Percentiles rank a stretch among this genome's conserved stretches.
phyloP scores from a whole-genome alignment of 805 yeast species.

The Maudiozyma pseudohumilis region DNA sequence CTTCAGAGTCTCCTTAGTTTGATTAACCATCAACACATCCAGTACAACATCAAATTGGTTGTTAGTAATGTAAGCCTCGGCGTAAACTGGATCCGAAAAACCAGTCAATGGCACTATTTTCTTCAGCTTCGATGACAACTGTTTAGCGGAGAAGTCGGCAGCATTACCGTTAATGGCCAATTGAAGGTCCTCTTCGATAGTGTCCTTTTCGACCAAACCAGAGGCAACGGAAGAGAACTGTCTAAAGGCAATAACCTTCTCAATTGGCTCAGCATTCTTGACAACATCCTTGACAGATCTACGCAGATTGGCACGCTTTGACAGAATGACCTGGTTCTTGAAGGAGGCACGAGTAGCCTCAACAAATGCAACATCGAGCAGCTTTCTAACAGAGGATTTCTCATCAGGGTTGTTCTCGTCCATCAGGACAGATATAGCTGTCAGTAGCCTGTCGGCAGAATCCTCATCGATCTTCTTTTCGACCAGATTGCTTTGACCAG shows the following conservation, averaged over 20 bases:
- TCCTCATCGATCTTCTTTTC: constrained; percentile 86
- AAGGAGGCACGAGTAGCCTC: constrained; percentile 84
- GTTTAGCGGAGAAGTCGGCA: constrained; percentile 42
- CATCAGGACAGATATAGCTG: constrained; percentile 69
- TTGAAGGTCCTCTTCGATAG: constrained; percentile 48
- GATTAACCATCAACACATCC: constrained; percentile 90
- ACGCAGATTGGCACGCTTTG: constrained; percentile 48
- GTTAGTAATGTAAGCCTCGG: constrained; percentile 93
- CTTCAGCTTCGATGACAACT: constrained; percentile 66
- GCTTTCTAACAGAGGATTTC: constrained; percentile 31
- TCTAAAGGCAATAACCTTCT: constrained; percentile 69
- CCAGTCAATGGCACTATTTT: constrained; percentile 95
- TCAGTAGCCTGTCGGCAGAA: constrained; percentile 84
- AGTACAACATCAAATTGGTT: constrained; percentile 93
- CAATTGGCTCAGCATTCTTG: constrained; percentile 63
- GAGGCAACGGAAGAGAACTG: constrained; percentile 50
- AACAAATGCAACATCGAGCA: constrained; percentile 60
- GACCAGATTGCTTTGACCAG: constrained; percentile 64
- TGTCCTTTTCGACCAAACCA: constrained; percentile 31
- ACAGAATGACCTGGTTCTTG: constrained; percentile 53
- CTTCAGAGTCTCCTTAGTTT: constrained; percentile 82
- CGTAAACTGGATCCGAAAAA: constrained; percentile 94
- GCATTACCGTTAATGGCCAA: constrained; percentile 37
- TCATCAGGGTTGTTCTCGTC: constrained; percentile 46
- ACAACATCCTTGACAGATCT: constrained; percentile 47